Conservation (phyloP, 352 stramenopile species). For the Globisporangium cederbergense region DNA sequence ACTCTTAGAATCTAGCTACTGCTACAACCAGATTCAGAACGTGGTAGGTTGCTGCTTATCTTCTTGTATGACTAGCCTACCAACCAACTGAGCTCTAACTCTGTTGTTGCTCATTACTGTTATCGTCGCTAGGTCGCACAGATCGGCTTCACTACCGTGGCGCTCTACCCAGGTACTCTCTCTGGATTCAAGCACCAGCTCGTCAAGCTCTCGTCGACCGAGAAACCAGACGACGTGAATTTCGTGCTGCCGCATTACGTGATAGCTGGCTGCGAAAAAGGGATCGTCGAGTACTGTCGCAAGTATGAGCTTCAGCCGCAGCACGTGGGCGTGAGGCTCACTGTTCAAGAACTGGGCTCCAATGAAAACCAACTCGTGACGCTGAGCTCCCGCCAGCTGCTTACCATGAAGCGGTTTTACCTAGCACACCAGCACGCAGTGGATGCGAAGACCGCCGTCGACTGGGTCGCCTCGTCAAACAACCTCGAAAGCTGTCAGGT, state of each 20-base stretch:
- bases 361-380: not conserved
- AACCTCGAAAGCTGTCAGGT: not conserved
- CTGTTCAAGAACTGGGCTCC: not conserved
- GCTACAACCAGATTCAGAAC: not conserved
- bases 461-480: not conserved
- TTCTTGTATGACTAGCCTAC: no score
- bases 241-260: constrained; percentile 11
- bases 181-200: constrained; percentile 9
- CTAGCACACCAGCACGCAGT: not conserved
- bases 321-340: not conserved
- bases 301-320: not conserved
- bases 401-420: constrained; percentile 4
- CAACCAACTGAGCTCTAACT: no score
- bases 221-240: constrained; percentile 5
- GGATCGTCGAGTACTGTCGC: constrained; percentile 5
- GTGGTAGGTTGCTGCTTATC: no score
- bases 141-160: not conserved
- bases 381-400: constrained; percentile 4
- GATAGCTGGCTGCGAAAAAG: constrained; percentile 3
- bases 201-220: not conserved
- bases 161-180: not conserved
- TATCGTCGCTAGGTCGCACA: not conserved
- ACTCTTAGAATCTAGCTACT: not conserved
- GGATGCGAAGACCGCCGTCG: not conserved
- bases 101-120: no score